Percentiles rank a stretch among this genome's conserved stretches.
Conservation (phyloP, 768 basidiomycete genomes). For the Boletus pseudo-olivaceus region DNA sequence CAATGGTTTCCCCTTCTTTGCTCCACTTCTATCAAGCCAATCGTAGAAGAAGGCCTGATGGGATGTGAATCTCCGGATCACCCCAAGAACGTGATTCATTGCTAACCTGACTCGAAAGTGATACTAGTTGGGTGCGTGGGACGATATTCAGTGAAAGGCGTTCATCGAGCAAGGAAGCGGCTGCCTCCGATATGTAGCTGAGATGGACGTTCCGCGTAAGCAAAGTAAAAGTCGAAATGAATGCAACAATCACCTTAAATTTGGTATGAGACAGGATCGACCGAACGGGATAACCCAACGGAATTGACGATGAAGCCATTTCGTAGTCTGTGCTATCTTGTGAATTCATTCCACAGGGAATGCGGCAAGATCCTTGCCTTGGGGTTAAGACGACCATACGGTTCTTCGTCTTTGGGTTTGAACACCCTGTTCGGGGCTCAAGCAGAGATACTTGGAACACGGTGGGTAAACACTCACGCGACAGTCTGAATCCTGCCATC, state of each 20-base stretch:
- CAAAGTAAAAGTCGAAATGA: neutral
- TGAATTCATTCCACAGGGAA: constrained; percentile 1
- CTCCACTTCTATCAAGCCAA: constrained; percentile 79
- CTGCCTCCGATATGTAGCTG: constrained; percentile 87
- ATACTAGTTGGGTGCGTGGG: constrained; percentile 80
- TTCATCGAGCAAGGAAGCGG: constrained; percentile 78
- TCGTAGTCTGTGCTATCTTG: constrained; percentile 58
- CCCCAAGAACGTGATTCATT: neutral
- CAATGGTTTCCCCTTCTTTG: constrained; percentile 78
- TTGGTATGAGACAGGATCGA: constrained; percentile 83
- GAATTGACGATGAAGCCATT: constrained; percentile 87
- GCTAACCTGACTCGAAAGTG: constrained; percentile 66
- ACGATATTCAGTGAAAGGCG: constrained; percentile 77
- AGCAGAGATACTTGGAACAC: neutral
- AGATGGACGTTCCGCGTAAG: neutral
- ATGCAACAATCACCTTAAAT: constrained; percentile 57
- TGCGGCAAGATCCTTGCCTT: constrained; percentile 47
- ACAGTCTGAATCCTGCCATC: constrained; percentile 76
- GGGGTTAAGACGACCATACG: constrained; percentile 83
- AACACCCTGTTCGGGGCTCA: constrained; percentile 57
- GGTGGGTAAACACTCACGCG: constrained; percentile 49
- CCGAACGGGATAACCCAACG: constrained; percentile 91
- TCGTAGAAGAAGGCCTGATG: constrained; percentile 86
- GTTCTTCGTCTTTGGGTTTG: constrained; percentile 90
- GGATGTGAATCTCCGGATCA: constrained; percentile 1